phyloP scores from a whole-genome alignment of 345 rosid species.

The Murraya paniculata region DNA sequence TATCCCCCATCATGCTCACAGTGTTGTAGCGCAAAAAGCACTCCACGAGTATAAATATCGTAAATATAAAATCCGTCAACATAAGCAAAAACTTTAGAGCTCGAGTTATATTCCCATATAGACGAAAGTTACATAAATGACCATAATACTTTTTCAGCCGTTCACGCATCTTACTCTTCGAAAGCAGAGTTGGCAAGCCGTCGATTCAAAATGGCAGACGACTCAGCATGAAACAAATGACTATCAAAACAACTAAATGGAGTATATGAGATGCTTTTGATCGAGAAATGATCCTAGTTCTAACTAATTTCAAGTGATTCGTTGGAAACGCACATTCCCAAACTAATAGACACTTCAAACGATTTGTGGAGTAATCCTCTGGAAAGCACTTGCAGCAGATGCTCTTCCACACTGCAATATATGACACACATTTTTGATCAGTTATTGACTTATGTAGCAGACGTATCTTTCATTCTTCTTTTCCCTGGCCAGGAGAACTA shows the following conservation, averaged over 20 bases:
- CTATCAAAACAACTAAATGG: neutral
- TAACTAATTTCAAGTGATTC: neutral
- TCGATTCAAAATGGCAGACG: neutral
- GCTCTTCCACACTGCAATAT: neutral
- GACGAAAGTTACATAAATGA: neutral
- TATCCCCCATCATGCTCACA: neutral
- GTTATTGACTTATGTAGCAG: neutral
- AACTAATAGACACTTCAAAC: too few species aligned
- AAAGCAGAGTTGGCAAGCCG: neutral
- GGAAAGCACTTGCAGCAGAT: neutral
- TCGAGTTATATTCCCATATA: neutral
- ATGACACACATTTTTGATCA: neutral
- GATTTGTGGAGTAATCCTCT: neutral
- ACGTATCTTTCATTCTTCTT: neutral
- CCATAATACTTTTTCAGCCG: neutral
- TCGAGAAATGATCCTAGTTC: neutral
- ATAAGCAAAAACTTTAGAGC: too few species aligned
- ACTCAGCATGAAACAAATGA: neutral
- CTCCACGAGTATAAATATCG: neutral
- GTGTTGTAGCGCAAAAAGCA: neutral
- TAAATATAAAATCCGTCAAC: neutral
- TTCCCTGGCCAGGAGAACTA: neutral
- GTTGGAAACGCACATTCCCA: neutral
- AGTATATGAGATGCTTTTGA: neutral
- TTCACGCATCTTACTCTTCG: neutral